These are phyloP conservation scores for Didymella sp. DNA, from an alignment of 2,329 filamentous ascomycete species.

Conservation along the genomic window DNA sequence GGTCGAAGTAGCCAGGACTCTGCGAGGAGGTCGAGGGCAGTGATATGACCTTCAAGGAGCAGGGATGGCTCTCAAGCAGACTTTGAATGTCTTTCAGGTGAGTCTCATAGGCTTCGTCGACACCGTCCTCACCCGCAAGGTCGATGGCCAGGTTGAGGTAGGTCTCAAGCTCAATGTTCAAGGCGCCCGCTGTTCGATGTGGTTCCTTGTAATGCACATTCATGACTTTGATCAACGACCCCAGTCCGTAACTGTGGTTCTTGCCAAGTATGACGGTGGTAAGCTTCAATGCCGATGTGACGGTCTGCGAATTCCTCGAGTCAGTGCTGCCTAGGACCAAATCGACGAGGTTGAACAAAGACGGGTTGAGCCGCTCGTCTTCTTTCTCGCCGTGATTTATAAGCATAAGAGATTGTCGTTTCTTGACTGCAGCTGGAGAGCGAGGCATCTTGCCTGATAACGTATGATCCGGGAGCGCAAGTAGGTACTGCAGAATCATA, in stretches of 20 bases:
- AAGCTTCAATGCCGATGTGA: conserved; percentile 86
- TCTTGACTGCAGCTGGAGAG: conserved; percentile 71
- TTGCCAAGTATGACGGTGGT: conserved; percentile 84
- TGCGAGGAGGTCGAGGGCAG: conserved; percentile 67
- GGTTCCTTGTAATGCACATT: conserved; percentile 61
- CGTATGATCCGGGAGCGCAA: conserved; percentile 73
- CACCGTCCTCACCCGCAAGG: conserved; percentile 71
- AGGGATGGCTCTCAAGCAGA: conserved; percentile 74
- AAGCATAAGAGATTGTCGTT: conserved; percentile 88
- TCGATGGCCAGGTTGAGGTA: conserved; percentile 72
- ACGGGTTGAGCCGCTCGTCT: conserved; percentile 77
- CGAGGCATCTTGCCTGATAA: conserved; percentile 45
- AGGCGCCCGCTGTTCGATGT: conserved; percentile 73
- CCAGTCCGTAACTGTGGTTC: conserved; percentile 85
- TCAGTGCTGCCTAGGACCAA: conserved; percentile 83
- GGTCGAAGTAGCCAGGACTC: conserved; percentile 56
- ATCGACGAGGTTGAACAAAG: conserved; percentile 92
- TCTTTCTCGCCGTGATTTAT: conserved; percentile 79
- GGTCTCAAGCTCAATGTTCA: conserved; percentile 76
- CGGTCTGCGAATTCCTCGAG: conserved; percentile 86
- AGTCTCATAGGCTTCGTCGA: conserved; percentile 75
- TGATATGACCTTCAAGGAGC: conserved; percentile 72
- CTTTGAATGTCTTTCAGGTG: conserved; percentile 74
- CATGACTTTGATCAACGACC: conserved; percentile 75
- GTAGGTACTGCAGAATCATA: conserved; percentile 88